Percentiles rank a stretch among this genome's conserved stretches.
Evolutionary conservation across 176 grass and related monocot genomes (phyloP).

Genomic region (Oryza australiensis): DNA sequence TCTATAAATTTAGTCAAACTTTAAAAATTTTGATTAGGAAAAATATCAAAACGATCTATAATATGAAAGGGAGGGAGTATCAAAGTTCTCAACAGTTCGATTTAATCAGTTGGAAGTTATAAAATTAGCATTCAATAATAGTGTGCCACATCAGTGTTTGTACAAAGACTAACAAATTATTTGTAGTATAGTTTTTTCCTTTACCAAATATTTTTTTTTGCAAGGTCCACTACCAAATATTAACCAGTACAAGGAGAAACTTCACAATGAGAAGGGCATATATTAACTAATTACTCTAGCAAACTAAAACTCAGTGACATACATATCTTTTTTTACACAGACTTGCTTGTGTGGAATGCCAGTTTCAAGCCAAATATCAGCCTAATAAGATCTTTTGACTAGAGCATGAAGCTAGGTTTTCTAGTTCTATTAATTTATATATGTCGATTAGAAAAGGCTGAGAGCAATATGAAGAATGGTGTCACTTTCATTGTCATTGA

Average conservation of each 20-base stretch:
- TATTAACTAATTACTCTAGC: not conserved
- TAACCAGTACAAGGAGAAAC: not conserved
- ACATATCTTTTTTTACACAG: not conserved
- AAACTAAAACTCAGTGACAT: not conserved
- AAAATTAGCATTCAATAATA: not conserved
- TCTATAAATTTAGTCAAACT: too few relatives aligned
- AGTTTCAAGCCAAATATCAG: not conserved
- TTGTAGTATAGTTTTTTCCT: not conserved
- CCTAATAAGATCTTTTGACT: not conserved
- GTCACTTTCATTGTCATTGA: not conserved
- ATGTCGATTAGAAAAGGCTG: not conserved
- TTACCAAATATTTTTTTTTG: not conserved
- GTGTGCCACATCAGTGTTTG: not conserved
- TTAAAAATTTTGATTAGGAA: too few relatives aligned
- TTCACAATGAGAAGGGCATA: not conserved
- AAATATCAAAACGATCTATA: too few relatives aligned
- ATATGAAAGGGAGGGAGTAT: too few relatives aligned
- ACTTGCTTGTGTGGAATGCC: not conserved
- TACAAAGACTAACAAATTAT: not conserved
- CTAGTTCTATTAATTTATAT: not conserved
- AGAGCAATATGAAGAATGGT: not conserved
- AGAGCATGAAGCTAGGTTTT: not conserved
- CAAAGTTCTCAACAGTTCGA: not conserved
- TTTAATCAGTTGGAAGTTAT: not conserved
- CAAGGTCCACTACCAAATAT: not conserved